Conservation (phyloP, 192 early-diverging fungal genomes). For the Rhizoclosmatium globosum region DNA sequence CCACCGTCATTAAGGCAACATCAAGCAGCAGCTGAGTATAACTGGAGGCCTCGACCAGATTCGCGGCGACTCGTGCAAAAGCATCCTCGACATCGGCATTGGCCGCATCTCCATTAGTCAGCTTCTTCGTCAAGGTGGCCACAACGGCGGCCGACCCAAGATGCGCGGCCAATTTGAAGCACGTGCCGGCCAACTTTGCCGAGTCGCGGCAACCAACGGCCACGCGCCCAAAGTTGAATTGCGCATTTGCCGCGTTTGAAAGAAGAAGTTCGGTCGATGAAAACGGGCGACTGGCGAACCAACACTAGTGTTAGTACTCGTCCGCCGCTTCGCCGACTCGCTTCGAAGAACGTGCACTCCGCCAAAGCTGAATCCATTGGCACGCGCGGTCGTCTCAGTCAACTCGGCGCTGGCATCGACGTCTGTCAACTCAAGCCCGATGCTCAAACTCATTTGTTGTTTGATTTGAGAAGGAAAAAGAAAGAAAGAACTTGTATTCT, state of each 20-base stretch:
- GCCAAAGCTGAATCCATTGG: neutral
- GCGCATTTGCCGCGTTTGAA: neutral
- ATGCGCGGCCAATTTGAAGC: conserved; percentile 74
- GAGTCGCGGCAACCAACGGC: conserved; percentile 40
- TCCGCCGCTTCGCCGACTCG: neutral
- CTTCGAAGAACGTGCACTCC: neutral
- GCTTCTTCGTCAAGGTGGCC: conserved; percentile 49
- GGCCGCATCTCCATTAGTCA: conserved; percentile 61
- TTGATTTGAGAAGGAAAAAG: too few species aligned
- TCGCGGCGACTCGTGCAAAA: conserved; percentile 50
- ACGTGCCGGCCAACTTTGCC: conserved; percentile 45
- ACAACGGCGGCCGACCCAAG: conserved; percentile 68
- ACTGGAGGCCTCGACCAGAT: conserved; percentile 39
- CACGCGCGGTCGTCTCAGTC: neutral
- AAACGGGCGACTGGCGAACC: conserved; percentile 3
- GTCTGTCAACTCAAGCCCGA: neutral
- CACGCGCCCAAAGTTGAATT: conserved; percentile 25
- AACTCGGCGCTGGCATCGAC: neutral
- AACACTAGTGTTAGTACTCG: conserved; percentile 29
- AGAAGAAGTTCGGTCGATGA: neutral
- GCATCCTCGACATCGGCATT: conserved; percentile 54
- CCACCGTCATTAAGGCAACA: conserved; percentile 52
- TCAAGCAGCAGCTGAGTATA: conserved; percentile 59
- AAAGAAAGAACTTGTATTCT: too few species aligned
- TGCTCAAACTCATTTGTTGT: too few species aligned